Base-by-base conservation (phyloP, 345 rosid species). In the Populus alba region DNA sequence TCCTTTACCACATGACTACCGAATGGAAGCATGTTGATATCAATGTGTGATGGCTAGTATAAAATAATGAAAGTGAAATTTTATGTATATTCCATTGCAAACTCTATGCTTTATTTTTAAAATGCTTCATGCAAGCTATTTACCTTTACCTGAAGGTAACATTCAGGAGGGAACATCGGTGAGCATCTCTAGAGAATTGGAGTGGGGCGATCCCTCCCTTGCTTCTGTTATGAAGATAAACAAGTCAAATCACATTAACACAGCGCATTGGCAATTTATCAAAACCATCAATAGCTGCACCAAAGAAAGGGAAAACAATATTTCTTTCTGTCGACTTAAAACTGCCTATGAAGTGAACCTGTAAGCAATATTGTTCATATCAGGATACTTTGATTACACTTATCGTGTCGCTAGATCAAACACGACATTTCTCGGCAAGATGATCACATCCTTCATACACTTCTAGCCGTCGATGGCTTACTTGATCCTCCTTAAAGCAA, bases 371-470 rank as follows among this genome's bases (percentile, higher is more conserved):
- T 4, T 33, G 35, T 33, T 33, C 51, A 47, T 12, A 47, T 3
- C 1, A 47, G 6, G 51, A 12, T 51, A 18, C 6, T 51, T 51
- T 51, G 23, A 65, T 37, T 10, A 62, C 43, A 75, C 37, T 41
- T 66, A 18, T 0, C 1, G 17, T 27, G n/a, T 23, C 17, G 13
- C 43, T 1, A 16, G 27, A 51, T 82, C 85, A 90, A 66, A 96
- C 97, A n/a, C 75, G 88, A 75, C 98, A 96, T 41, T 87, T 84
- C 76, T 85, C 84, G 65, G 97, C 88, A 55, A 85, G 92, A 79
- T 86, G 79, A 79, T 92, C 94, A 73, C 99, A 94, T 79, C 91
- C 97, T 53, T 91, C 75, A 65, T 95, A 95, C 68, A 94, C 86
- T 84, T 92, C 97, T 78, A 95, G 70, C 25, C 95, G 98, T 53